phyloP scores from a whole-genome alignment of 2,329 filamentous ascomycete species.

The Grosmannia clavigera region DNA sequence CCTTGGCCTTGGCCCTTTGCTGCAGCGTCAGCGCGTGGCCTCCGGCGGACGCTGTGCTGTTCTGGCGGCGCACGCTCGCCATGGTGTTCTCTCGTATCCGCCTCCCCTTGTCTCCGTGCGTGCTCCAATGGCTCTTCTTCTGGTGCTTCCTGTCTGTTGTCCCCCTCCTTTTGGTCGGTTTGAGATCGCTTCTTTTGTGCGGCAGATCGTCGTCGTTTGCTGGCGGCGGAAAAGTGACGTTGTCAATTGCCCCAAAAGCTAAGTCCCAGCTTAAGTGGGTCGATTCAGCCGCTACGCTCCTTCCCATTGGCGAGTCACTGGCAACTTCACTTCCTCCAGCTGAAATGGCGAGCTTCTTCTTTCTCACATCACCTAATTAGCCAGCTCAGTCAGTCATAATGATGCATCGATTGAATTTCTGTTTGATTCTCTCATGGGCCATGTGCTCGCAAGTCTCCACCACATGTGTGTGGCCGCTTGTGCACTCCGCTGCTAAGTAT shows the following conservation, averaged over 20 bases:
- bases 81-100: slow-evolving; percentile 13
- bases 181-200: background rate
- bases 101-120: background rate
- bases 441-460: no score
- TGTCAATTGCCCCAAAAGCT: background rate
- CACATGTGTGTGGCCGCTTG: background rate
- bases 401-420: background rate
- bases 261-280: background rate
- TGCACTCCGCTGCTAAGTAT: background rate
- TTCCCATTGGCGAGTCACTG: background rate
- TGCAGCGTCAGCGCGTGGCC: slow-evolving; percentile 25
- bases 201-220: background rate
- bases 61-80: slow-evolving; percentile 34
- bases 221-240: background rate
- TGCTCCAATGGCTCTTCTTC: background rate
- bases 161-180: background rate
- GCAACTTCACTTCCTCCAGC: background rate
- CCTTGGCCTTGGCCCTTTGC: slow-evolving; percentile 12
- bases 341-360: background rate
- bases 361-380: background rate
- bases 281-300: background rate
- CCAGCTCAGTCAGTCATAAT: no score
- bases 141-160: background rate
- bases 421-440: no score
- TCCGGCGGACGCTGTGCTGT: slow-evolving; percentile 23